Evolutionary conservation across 2,329 filamentous ascomycete species (phyloP), one percentile per base, ranked within the genome.

Genomic region (Penicillium sp.): DNA sequence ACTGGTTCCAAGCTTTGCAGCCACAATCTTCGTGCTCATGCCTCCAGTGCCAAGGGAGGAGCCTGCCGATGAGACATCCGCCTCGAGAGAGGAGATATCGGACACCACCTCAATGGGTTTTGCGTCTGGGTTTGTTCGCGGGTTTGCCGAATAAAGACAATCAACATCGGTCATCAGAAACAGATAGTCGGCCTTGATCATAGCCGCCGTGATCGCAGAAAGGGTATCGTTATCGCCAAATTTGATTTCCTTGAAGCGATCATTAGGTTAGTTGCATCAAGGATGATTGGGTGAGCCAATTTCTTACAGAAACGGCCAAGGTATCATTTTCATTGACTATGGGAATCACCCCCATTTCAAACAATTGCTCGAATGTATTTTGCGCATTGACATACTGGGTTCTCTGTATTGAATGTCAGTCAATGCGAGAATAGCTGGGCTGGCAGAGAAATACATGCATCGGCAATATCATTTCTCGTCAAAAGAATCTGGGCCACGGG

Each of bases 251-350:
- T 78, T 51, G 11, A 16, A 1, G 13, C 4, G 34, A 18, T 32
- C 7, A 11, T 18, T 32, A 36, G 19, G 27, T 54, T 47, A 52
- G 58, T 11, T 9, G 42, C 19, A 53, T 23, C 23, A 27, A 29
- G 18, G 14, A 23, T 16, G 3, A 34, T 4, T 14, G 32, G 19
- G n/a, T 38, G 13, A n/a, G 44, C 26, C 38, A 16, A 57, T n/a
- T 30, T 11, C 74, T 29, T 74, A 80, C 78, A 41, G 93, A 90
- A 61, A 99, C 94, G 23, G 92, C 91, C 51, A 99, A 78, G 2
- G 94, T 99, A 73, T 99, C 94, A 74, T 99, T 99, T 76, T 99
- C 94, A 68, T 99, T 99, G 60, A 99, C 94, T 66, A 99, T 97
- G 9, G 94, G 94, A 59, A 99, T 95, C 26, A 97, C 93, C 2